Base-by-base conservation (phyloP, 345 rosid species). In the Melaleuca quinquenervia region DNA sequence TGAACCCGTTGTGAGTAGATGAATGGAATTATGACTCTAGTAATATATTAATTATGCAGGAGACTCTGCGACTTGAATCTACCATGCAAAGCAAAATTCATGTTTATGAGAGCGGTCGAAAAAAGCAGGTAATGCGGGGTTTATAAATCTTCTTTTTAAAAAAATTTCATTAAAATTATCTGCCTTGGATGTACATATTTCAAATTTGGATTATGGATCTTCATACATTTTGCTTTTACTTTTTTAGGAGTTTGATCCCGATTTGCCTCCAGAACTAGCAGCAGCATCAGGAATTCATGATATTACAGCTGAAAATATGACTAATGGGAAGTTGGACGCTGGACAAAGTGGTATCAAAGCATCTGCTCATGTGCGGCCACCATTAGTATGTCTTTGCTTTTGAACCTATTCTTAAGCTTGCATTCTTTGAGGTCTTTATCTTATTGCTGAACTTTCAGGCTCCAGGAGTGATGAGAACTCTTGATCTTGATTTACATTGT, bases 11-110 rank as follows among this genome's bases (percentile, higher is more conserved):
- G 52, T 88, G 83, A 9, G 70, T 64, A 52, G 88, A 83, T 82
- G 84, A 87, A 90, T 86, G 78, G 88, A 89, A 56, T 88, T 88
- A 84, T 82, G 83, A 62, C 84, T 82, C 82, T 87, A 14, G 86
- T 84, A 85, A 54, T 48, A 89, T 70, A 60, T 89, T 82, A 48
- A 60, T 89, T 82, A 48, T 88, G 86, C 92, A 98, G 99, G 99
- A 95, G 89, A 98, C 95, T 88, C 96, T 88, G 87, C 96, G 99
- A 82, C 87, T 98, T 82, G 97, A 96, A 92, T 93, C 95, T 80
- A 94, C 99, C 54, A 95, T 96, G 98, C 99, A 96, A 91, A 95
- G 99, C 93, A 95, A 95, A 92, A 98, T 98, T 88, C 98, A 95
- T 86, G 99, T 98, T 86, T 96, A 98, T 90, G 99, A 98, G 93